Conservation (phyloP, 208 protist genomes). For the Porcisia hertigi region DNA sequence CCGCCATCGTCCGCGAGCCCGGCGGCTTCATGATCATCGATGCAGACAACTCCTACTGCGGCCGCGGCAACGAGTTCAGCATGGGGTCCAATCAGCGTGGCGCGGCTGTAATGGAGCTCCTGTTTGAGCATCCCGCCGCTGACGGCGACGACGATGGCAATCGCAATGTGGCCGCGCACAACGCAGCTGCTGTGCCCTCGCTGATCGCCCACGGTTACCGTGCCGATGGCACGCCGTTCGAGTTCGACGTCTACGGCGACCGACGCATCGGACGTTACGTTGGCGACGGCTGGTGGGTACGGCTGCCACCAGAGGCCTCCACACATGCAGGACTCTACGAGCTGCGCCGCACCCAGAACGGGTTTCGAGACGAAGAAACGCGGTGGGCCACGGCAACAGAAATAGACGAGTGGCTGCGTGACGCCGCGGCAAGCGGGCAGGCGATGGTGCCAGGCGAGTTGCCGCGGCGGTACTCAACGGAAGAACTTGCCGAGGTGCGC, state of each 20-base stretch:
- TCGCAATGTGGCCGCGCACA: not conserved
- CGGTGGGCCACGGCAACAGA: slow-evolving; percentile 28
- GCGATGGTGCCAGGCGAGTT: slow-evolving; percentile 43
- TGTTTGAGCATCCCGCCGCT: slow-evolving; percentile 50
- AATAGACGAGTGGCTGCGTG: slow-evolving; percentile 32
- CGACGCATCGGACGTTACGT: slow-evolving; percentile 48
- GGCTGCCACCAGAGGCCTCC: slow-evolving; percentile 28
- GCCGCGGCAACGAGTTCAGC: slow-evolving; percentile 36
- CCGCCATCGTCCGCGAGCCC: slow-evolving; percentile 71
- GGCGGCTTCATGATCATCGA: slow-evolving; percentile 61
- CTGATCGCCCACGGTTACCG: slow-evolving; percentile 48
- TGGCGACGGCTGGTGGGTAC: slow-evolving; percentile 75
- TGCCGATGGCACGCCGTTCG: slow-evolving; percentile 46
- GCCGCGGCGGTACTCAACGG: slow-evolving; percentile 27
- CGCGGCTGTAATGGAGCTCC: slow-evolving; percentile 54
- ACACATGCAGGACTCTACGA: slow-evolving; percentile 42
- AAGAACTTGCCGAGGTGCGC: slow-evolving; percentile 47
- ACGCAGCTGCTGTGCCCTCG: not conserved
- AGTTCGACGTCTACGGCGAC: slow-evolving; percentile 38
- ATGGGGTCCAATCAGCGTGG: slow-evolving; percentile 48
- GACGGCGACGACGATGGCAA: not conserved
- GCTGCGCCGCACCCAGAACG: slow-evolving; percentile 57
- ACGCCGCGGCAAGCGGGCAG: slow-evolving; percentile 18
- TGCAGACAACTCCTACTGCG: slow-evolving; percentile 88
- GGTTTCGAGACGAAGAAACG: slow-evolving; percentile 49